A percentile compares a stretch with the other conserved stretches of the same genome.
Conservation (phyloP, 805 yeast species). For the Ogataea naganishii region DNA sequence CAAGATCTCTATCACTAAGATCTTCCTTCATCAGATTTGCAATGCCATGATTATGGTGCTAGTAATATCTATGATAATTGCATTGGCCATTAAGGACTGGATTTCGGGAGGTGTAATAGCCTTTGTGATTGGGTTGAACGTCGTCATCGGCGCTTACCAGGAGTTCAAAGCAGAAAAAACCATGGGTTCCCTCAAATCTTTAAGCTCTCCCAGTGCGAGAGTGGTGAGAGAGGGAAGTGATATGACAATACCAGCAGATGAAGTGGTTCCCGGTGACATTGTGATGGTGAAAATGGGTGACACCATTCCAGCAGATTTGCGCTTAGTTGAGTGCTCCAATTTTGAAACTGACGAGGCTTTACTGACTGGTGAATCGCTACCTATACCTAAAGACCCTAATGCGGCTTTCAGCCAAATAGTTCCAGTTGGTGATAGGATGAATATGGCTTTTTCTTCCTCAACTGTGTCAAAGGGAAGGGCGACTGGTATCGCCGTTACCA, state of each 20-base stretch:
- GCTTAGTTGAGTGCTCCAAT: conserved; percentile 49
- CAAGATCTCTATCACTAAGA: conserved; percentile 42
- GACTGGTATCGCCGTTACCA: conserved; percentile 53
- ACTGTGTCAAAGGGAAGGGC: conserved; percentile 71
- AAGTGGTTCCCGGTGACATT: conserved; percentile 69
- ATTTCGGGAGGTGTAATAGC: conserved; percentile 77
- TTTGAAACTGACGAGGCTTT: conserved; percentile 81
- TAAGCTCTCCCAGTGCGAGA: conserved; percentile 64
- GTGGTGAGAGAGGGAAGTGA: conserved; percentile 56
- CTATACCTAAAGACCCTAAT: conserved; percentile 47
- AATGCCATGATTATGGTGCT: conserved; percentile 76
- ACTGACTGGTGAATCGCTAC: conserved; percentile 82
- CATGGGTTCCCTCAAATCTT: conserved; percentile 61
- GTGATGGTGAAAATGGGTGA: conserved; percentile 60
- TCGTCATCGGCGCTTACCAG: conserved; percentile 59
- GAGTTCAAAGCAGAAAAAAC: conserved; percentile 72
- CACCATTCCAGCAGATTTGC: conserved; percentile 66
- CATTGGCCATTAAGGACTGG: conserved; percentile 69
- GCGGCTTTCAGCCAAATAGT: conserved; percentile 29
- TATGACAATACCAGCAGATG: conserved; percentile 47
- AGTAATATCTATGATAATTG: conserved; percentile 59
- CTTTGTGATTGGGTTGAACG: conserved; percentile 55
- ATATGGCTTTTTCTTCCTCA: conserved; percentile 64
- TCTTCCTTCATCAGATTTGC: conserved; percentile 57
- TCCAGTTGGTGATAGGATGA: conserved; percentile 68